phyloP scores from a whole-genome alignment of 2,329 filamentous ascomycete species.

The Colletotrichum salicis region DNA sequence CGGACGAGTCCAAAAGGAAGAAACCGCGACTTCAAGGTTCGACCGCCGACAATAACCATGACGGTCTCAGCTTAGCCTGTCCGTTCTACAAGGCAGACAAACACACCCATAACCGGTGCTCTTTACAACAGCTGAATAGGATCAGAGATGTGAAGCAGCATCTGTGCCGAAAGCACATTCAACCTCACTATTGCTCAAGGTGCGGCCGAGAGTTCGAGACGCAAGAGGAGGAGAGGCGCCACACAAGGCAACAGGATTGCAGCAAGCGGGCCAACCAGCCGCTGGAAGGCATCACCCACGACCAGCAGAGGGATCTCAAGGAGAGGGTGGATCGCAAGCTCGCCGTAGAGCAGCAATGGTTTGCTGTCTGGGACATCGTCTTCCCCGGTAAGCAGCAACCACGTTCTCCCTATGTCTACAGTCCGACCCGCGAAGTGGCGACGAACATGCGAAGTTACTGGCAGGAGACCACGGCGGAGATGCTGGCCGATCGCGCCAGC shows the following conservation, averaged over 20 bases:
- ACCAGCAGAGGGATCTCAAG: neutral
- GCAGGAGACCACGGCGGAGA: neutral
- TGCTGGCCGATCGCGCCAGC: neutral
- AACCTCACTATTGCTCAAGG: neutral
- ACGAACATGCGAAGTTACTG: neutral
- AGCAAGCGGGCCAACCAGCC: neutral
- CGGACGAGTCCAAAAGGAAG: neutral
- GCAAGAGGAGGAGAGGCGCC: neutral
- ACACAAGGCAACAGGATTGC: neutral
- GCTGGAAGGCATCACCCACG: neutral
- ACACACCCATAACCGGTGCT: neutral
- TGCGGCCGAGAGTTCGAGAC: neutral
- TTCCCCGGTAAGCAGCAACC: neutral
- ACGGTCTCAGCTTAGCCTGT: neutral
- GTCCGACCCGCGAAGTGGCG: neutral
- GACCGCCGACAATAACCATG: neutral
- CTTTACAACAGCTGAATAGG: neutral
- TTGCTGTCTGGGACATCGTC: neutral
- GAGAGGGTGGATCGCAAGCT: neutral
- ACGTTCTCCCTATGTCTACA: neutral
- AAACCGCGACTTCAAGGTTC: neutral
- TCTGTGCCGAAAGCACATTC: neutral
- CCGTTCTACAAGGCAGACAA: neutral
- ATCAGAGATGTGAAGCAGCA: conserved; percentile 20
- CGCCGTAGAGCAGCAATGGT: neutral